These are phyloP conservation scores for Mitragyna speciosa DNA, from an alignment of 257 asterid species.

Conservation along the genomic window DNA sequence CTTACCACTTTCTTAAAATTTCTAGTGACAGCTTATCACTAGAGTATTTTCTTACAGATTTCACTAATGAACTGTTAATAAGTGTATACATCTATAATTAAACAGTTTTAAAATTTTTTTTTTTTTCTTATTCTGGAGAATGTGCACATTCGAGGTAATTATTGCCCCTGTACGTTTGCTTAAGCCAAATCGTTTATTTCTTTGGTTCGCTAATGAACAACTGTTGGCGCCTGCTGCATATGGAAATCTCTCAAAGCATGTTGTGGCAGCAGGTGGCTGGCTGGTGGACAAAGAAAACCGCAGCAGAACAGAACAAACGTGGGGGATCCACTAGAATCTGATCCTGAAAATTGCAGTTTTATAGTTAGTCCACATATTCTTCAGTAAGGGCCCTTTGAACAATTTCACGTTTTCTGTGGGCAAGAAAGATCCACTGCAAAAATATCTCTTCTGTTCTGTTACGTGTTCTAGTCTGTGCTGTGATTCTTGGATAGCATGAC, in stretches of 20 bases:
- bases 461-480: background rate
- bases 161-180: background rate
- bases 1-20: too few relatives aligned
- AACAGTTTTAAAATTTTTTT: too few relatives aligned
- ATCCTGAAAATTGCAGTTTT: background rate
- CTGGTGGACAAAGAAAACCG: background rate
- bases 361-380: background rate
- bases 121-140: too few relatives aligned
- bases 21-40: too few relatives aligned
- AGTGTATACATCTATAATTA: too few relatives aligned
- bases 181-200: background rate
- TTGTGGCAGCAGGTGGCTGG: background rate
- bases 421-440: background rate
- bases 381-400: background rate
- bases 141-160: background rate
- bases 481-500: background rate
- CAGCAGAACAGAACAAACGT: background rate
- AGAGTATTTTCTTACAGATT: too few relatives aligned
- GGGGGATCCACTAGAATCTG: background rate
- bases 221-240: background rate
- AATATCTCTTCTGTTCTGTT: background rate
- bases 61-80: too few relatives aligned
- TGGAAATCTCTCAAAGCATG: background rate
- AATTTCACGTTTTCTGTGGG: slow-evolving; percentile 7
- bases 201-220: background rate